phyloP scores from a whole-genome alignment of 495 filamentous ascomycete genomes.

The Penicillium waksmanii region DNA sequence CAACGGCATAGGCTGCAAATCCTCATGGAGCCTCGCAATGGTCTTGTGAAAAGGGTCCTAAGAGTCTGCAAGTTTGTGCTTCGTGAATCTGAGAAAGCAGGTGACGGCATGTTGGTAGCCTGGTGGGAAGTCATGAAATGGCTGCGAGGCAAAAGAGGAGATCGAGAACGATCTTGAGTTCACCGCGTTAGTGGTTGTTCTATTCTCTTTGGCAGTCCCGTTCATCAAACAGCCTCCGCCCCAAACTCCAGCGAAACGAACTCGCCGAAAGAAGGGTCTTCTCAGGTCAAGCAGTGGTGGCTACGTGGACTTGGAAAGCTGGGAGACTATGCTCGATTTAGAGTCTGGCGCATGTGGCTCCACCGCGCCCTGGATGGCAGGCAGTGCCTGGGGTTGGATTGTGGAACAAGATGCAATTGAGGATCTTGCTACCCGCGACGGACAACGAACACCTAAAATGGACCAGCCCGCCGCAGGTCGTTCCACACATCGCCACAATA shows the following conservation, averaged over 20 bases:
- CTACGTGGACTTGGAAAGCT: conserved; percentile 59
- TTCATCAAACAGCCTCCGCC: conserved; percentile 46
- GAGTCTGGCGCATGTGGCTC: conserved; percentile 61
- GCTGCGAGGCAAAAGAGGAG: conserved; percentile 55
- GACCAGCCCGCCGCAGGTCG: conserved; percentile 29
- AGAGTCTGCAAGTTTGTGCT: conserved; percentile 65
- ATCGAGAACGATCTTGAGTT: conserved; percentile 69
- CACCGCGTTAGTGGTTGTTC: conserved; percentile 72
- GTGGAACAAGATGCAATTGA: conserved; percentile 60
- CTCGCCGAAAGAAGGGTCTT: conserved; percentile 53
- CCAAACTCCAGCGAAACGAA: conserved; percentile 42
- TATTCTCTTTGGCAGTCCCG: conserved; percentile 65
- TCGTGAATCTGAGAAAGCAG: conserved; percentile 55
- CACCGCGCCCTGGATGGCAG: conserved; percentile 66
- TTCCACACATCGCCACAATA: conserved; percentile 51
- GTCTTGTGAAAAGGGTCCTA: conserved; percentile 61
- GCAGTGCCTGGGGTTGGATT: conserved; percentile 74
- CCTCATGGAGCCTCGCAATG: conserved; percentile 64
- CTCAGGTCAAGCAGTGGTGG: conserved; percentile 64
- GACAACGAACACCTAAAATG: conserved; percentile 27
- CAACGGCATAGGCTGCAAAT: conserved; percentile 67
- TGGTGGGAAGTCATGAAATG: conserved; percentile 81
- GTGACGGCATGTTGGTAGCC: conserved; percentile 66
- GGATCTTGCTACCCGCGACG: conserved; percentile 23
- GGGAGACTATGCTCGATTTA: conserved; percentile 62